These are phyloP conservation scores for Physcomitrium patens DNA, from an alignment of 225 moss, liverwort and hornwort genomes.

Conservation along the genomic window DNA sequence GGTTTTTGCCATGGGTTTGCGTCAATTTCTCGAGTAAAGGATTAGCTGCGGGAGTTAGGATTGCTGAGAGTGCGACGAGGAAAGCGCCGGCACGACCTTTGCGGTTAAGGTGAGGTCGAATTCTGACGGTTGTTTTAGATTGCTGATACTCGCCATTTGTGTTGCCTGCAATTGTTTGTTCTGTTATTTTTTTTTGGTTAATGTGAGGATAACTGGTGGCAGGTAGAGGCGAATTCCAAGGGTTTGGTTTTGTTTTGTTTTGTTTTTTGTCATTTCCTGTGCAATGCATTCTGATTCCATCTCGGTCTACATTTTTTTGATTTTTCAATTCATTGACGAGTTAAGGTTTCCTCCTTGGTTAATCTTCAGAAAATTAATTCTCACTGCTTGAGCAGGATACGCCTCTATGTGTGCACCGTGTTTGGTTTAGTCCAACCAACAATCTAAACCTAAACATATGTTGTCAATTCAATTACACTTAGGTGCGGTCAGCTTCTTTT, in stretches of 20 bases:
- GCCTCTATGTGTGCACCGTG: neutral
- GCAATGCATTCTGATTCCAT: no score
- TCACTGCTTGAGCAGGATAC: neutral
- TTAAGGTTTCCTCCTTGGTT: neutral
- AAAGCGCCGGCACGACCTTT: slow-evolving; percentile 8
- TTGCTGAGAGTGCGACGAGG: slow-evolving; percentile 33
- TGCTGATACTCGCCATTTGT: neutral
- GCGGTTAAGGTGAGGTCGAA: slow-evolving; percentile 36
- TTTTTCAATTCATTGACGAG: neutral
- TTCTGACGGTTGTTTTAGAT: neutral
- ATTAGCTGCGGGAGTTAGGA: slow-evolving; percentile 33
- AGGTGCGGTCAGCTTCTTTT: neutral
- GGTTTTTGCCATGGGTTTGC: slow-evolving; percentile 38
- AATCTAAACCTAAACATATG: slow-evolving; percentile 15
- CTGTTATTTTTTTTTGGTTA: neutral
- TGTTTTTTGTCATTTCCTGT: neutral
- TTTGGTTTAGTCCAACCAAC: slow-evolving; percentile 2
- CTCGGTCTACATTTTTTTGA: no score
- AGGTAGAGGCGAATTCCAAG: neutral
- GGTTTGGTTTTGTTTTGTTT: neutral
- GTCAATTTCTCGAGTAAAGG: slow-evolving; percentile 28
- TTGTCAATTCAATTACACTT: neutral
- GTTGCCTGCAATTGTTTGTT: neutral
- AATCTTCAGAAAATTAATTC: neutral
- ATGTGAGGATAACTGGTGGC: neutral